phyloP scores from a whole-genome alignment of 805 yeast genomes.

The Wickerhamomyces queroliae region DNA sequence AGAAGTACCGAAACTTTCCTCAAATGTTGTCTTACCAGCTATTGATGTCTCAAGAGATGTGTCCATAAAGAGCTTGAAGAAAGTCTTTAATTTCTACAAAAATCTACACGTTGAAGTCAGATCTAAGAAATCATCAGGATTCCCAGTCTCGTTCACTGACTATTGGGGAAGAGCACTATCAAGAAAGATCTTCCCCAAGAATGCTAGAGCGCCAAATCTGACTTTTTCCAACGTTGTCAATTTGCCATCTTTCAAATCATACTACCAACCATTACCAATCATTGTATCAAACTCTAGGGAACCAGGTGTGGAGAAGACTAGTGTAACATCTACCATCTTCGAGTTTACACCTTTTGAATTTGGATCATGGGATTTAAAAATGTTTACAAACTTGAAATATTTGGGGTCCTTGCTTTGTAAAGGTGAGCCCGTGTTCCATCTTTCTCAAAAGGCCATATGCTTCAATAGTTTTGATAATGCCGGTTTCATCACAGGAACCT shows the following conservation, averaged over 20 bases:
- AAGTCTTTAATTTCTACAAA: constrained; percentile 41
- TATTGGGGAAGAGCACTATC: constrained; percentile 65
- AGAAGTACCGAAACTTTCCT: constrained; percentile 8
- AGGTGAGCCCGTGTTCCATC: constrained; percentile 32
- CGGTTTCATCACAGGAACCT: constrained; percentile 57
- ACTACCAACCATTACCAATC: constrained; percentile 45
- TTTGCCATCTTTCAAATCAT: constrained; percentile 29
- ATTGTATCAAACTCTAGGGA: constrained; percentile 35
- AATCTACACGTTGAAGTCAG: constrained; percentile 49
- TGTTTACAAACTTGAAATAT: constrained; percentile 45
- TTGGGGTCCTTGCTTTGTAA: constrained; percentile 43
- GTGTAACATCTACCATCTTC: constrained; percentile 38
- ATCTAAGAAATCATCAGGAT: constrained; percentile 46
- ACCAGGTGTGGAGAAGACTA: constrained; percentile 26
- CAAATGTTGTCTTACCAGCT: constrained; percentile 12
- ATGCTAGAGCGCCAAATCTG: constrained; percentile 28
- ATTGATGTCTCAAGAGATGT: constrained; percentile 16
- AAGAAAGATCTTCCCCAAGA: constrained; percentile 35
- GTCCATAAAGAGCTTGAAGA: constrained; percentile 24
- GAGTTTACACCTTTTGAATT: constrained; percentile 64
- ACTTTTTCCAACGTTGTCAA: constrained; percentile 34
- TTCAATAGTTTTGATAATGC: constrained; percentile 49
- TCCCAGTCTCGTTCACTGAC: constrained; percentile 54
- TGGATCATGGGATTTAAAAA: constrained; percentile 59
- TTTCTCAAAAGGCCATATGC: constrained; percentile 32